phyloP scores from a whole-genome alignment of 1,284 basidiomycete species.

The Sporisorium iseilematis-ciliati region DNA sequence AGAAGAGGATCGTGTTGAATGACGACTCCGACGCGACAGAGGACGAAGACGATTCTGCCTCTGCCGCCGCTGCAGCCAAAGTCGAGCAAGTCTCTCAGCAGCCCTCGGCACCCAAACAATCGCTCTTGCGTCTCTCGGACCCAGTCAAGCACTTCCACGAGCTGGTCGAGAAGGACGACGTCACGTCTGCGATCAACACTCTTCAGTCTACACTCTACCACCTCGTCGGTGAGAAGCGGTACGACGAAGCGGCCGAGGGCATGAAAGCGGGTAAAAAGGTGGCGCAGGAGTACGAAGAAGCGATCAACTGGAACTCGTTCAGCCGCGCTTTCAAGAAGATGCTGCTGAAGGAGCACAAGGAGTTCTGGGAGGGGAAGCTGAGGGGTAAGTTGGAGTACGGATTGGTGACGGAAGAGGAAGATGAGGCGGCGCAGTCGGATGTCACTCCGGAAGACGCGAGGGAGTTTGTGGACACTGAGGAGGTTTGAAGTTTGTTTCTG shows the following conservation, averaged over 20 bases:
- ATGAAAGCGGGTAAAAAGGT: slow-evolving; percentile 34
- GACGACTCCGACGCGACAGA: slow-evolving; percentile 47
- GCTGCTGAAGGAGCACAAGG: slow-evolving; percentile 24
- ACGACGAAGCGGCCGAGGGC: slow-evolving; percentile 21
- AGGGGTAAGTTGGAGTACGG: slow-evolving; percentile 33
- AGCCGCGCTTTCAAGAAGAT: slow-evolving; percentile 31
- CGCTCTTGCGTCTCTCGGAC: slow-evolving; percentile 21
- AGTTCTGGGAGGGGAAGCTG: slow-evolving; percentile 40
- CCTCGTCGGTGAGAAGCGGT: slow-evolving; percentile 28
- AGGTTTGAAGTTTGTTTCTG: slow-evolving; percentile 12
- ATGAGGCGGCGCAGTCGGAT: slow-evolving; percentile 48
- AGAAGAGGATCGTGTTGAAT: slow-evolving; percentile 17
- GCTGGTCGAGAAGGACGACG: slow-evolving; percentile 45
- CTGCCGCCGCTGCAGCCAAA: slow-evolving; percentile 6
- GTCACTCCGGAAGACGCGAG: slow-evolving; percentile 33
- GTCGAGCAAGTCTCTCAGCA: slow-evolving; percentile 2
- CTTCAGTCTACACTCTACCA: slow-evolving; percentile 46
- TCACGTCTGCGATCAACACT: slow-evolving; percentile 42
- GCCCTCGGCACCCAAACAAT: not conserved
- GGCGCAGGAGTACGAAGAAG: slow-evolving; percentile 50
- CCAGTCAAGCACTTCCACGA: slow-evolving; percentile 38
- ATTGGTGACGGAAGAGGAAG: slow-evolving; percentile 40
- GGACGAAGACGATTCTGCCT: slow-evolving; percentile 31
- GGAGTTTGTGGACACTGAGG: slow-evolving; percentile 44
- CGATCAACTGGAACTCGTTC: slow-evolving; percentile 48